phyloP scores from a whole-genome alignment of 2,329 filamentous ascomycete genomes.

The Hymenoscyphus infarciens region DNA sequence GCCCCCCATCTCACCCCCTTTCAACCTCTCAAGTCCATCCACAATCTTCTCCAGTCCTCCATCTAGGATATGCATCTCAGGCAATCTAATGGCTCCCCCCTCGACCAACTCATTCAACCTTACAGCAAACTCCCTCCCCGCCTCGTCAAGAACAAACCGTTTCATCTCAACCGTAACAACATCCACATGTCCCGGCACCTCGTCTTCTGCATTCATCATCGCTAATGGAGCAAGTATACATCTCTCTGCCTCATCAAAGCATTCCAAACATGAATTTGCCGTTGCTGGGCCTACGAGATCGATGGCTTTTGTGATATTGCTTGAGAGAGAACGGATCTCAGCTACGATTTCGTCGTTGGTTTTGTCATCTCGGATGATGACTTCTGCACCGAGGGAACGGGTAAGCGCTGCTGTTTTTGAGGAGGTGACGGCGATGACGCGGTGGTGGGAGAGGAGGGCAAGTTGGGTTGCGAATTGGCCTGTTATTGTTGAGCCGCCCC shows the following conservation, averaged over 20 bases:
- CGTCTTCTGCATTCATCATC: slow-evolving; percentile 34
- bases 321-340: slow-evolving; percentile 33
- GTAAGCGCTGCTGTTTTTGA: slow-evolving; percentile 33
- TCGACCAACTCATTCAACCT: slow-evolving; percentile 36
- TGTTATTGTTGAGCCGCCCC: slow-evolving; percentile 42
- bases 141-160: slow-evolving; percentile 37
- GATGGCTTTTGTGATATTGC: slow-evolving; percentile 36
- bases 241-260: slow-evolving; percentile 23
- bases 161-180: slow-evolving; percentile 41
- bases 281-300: slow-evolving; percentile 40
- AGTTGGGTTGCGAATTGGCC: slow-evolving; percentile 42
- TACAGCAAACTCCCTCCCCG: slow-evolving; percentile 31
- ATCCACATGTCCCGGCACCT: slow-evolving; percentile 32
- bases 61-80: slow-evolving; percentile 35
- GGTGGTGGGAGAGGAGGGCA: slow-evolving; percentile 35
- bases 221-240: slow-evolving; percentile 38
- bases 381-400: slow-evolving; percentile 34
- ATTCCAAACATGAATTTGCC: slow-evolving; percentile 31
- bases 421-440: slow-evolving; percentile 39
- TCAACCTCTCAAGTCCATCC: slow-evolving; percentile 35
- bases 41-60: slow-evolving; percentile 36
- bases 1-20: slow-evolving; percentile 36
- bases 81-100: slow-evolving; percentile 30
- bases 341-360: slow-evolving; percentile 34
- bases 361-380: slow-evolving; percentile 37